Base-by-base conservation (phyloP, 805 yeast genomes). In the Maudiozyma bulderi region DNA sequence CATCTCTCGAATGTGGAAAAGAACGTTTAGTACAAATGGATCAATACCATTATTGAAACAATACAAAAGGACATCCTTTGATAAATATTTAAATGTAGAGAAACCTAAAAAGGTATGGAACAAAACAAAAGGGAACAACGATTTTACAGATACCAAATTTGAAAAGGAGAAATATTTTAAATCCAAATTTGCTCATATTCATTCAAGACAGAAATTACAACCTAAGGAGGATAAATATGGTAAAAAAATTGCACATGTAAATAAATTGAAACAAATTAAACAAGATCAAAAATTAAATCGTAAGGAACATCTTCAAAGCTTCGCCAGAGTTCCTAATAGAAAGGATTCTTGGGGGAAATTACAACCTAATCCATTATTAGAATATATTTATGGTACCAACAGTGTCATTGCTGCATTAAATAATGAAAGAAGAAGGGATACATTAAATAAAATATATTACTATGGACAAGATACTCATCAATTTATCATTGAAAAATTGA, bases 301-400 rank as follows among this genome's bases (percentile, higher is more conserved):
- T 45, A 38, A 41, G 32, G 42, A 45, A 29, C 49, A 51, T 42
- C 44, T 53, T 11, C 47, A 50, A 39, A 35, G n/a, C 6, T 35
- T 35, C 14, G 4, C 38, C 6, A 40, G 33, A 13, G 4, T 6
- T 20, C 15, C 37, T 11, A 15, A 10, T 14, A 33, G 14, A 29
- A 11, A 50, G 56, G 10, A 46, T 65, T 15, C 52, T 54, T n/a
- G 14, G n/a, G 39, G 60, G 64, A 15, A 56, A 11, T 47, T 67
- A 26, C 50, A 55, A 41, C 59, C 63, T 14, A 73, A 75, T 47
- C 82, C 84, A 0, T 60, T 79, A 35, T 65, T 74, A 45, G 95
- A 88, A 59, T 83, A 82, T 59, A 66, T 88, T 3, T 87, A 75
- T 59, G 96, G 96, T 8, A 80, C 83, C 0, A 82, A 84, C 48